Evolutionary conservation across 345 rosid genomes (phyloP), one percentile per base, ranked within the genome.

Genomic region (Aurinia saxatilis): DNA sequence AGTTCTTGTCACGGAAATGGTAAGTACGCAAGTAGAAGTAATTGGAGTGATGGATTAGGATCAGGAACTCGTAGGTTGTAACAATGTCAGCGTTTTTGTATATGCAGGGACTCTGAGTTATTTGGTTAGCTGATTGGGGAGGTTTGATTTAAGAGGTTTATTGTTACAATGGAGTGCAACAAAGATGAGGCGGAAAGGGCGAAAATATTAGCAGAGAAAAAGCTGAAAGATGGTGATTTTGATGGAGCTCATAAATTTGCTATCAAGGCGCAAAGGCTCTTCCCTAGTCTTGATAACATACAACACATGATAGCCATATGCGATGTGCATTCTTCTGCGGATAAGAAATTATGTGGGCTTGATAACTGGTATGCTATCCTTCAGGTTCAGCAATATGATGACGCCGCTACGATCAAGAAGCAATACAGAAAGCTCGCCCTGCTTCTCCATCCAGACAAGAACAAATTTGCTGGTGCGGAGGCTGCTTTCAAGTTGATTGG

Each of bases 401-500:
- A 85, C 71, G 95, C 74, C n/a, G 52, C 34, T 30, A 70, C 76
- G 11, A 73, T 92, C 71, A 87, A 65, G 85, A 92, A 85, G 86
- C 98, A 92, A 13, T 92, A 80, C 57, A 85, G 86, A 73, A 92
- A 80, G 81, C 80, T 87, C 6, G 95, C 90, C 0, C 75, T 89
- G 63, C 65, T 77, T 29, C 91, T 92, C 60, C 98, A 92, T 82
- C 96, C 98, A 0, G 97, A 92, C 60, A 92, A 87, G 79, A 92
- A 92, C 66, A 83, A 89, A 66, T 82, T 80, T 73, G 42, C 83
- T 70, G 97, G 97, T 47, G 86, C 98, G 4, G 98, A 92, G 66
- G 82, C 90, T 58, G 98, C 96, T 77, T 92, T 92, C 60, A 92
- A 92, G 82, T 66, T 89, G 65, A 80, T 92, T 75, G 88, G 86